phyloP scores from a whole-genome alignment of 78 protist species.

The Speleostelium caveatum region DNA sequence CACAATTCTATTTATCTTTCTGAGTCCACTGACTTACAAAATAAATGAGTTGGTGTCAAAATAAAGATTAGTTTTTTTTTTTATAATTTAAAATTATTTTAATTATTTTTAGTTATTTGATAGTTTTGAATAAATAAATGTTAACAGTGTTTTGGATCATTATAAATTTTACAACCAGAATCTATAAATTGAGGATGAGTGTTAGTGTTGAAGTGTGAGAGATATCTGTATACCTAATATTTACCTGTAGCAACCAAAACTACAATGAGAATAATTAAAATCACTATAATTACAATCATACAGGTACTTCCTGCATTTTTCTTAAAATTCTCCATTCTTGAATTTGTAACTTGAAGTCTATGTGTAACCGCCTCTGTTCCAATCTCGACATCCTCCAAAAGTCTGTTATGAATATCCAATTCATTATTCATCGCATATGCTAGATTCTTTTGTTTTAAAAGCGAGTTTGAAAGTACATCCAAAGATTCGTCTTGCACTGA shows the following conservation, averaged over 20 bases:
- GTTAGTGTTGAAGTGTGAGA: too few relatives aligned
- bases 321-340: conserved; percentile 31
- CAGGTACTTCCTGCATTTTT: conserved; percentile 73
- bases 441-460: conserved; percentile 44
- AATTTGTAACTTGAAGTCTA: conserved; percentile 23
- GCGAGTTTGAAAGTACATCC: conserved; percentile 32
- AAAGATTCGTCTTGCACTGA: conserved; percentile 40
- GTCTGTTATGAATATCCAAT: conserved; percentile 35
- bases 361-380: conserved; percentile 35
- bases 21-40: too few relatives aligned
- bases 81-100: too few relatives aligned
- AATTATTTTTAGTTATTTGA: too few relatives aligned
- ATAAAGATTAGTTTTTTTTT: too few relatives aligned
- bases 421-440: conserved; percentile 52
- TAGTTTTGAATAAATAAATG: too few relatives aligned
- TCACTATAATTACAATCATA: conserved; percentile 46
- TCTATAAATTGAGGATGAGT: too few relatives aligned
- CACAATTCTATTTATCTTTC: too few relatives aligned
- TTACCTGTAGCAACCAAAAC: conserved; percentile 75
- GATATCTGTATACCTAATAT: too few relatives aligned
- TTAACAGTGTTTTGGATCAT: too few relatives aligned
- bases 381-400: conserved; percentile 70
- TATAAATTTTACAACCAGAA: too few relatives aligned
- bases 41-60: too few relatives aligned
- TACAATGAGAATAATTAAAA: conserved; percentile 57